These are phyloP conservation scores for Lachancea kluyveri DNA, from an alignment of 805 yeast genomes.

Conservation along the genomic window DNA sequence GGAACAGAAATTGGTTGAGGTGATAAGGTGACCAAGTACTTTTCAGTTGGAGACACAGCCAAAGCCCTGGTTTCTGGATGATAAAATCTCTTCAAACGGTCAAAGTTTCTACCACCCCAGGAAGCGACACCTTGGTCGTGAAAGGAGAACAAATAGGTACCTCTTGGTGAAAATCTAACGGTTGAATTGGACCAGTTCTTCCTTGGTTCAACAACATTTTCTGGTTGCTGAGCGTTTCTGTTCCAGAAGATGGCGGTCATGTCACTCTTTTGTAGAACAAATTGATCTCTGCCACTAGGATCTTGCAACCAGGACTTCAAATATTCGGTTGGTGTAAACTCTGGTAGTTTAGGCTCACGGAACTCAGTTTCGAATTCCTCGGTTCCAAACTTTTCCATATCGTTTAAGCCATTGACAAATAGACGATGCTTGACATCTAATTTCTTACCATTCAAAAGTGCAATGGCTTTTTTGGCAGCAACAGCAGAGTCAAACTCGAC, in stretches of 20 bases:
- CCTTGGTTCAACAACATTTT: slow-evolving; percentile 72
- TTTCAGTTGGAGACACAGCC: slow-evolving; percentile 90
- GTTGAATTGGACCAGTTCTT: slow-evolving; percentile 82
- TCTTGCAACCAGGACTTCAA: slow-evolving; percentile 90
- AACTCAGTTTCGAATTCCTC: slow-evolving; percentile 58
- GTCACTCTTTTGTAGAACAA: slow-evolving; percentile 71
- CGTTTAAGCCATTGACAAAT: slow-evolving; percentile 73
- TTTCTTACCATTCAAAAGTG: slow-evolving; percentile 78
- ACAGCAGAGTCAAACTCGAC: slow-evolving; percentile 68
- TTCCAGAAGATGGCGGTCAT: slow-evolving; percentile 85
- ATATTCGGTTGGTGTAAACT: slow-evolving; percentile 70
- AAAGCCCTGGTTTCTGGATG: slow-evolving; percentile 87
- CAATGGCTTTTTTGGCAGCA: slow-evolving; percentile 73
- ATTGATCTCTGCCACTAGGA: slow-evolving; percentile 84
- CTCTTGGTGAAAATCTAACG: slow-evolving; percentile 88
- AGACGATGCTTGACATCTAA: slow-evolving; percentile 91
- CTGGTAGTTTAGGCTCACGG: slow-evolving; percentile 66
- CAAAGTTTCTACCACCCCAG: slow-evolving; percentile 88
- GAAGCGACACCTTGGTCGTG: slow-evolving; percentile 93
- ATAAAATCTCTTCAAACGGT: slow-evolving; percentile 65
- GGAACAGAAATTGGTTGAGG: slow-evolving; percentile 72
- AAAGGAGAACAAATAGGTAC: slow-evolving; percentile 78
- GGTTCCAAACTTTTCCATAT: slow-evolving; percentile 71
- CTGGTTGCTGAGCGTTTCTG: slow-evolving; percentile 63
- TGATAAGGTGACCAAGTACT: slow-evolving; percentile 83